These are phyloP conservation scores for Colletotrichum agaves DNA, from an alignment of 2,329 filamentous ascomycete genomes.

Conservation along the genomic window DNA sequence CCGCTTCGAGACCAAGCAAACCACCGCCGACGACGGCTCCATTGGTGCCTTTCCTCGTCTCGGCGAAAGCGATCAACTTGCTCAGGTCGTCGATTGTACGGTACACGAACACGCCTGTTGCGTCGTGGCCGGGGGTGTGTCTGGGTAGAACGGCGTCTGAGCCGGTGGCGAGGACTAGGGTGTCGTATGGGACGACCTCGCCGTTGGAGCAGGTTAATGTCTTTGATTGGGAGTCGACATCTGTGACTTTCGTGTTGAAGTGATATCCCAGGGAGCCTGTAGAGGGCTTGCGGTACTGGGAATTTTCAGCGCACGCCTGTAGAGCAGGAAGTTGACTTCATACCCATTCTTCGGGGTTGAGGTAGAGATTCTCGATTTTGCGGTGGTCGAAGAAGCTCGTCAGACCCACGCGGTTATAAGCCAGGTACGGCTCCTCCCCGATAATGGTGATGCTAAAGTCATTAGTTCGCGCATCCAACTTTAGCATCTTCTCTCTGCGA, in stretches of 20 bases:
- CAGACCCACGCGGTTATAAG: constrained; percentile 90
- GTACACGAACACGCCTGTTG: constrained; percentile 88
- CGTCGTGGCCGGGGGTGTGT: constrained; percentile 81
- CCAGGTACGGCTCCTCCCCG: constrained; percentile 87
- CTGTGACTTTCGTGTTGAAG: constrained; percentile 76
- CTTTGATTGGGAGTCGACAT: constrained; percentile 72
- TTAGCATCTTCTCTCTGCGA: constrained; percentile 84
- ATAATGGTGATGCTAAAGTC: constrained; percentile 88
- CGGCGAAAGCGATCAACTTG: constrained; percentile 78
- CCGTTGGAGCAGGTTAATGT: constrained; percentile 77
- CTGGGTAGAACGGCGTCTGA: constrained; percentile 81
- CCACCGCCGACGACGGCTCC: constrained; percentile 87
- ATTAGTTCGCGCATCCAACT: constrained; percentile 78
- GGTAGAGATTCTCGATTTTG: constrained; percentile 85
- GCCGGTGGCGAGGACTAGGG: constrained; percentile 85
- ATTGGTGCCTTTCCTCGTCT: constrained; percentile 71
- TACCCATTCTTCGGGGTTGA: constrained; percentile 88
- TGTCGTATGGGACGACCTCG: constrained; percentile 77
- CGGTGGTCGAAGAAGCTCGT: constrained; percentile 91
- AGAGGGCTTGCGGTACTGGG: constrained; percentile 73
- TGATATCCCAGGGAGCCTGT: constrained; percentile 78
- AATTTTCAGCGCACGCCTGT: background rate
- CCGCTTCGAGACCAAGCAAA: constrained; percentile 86
- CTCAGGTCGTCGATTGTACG: constrained; percentile 85
- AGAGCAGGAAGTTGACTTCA: constrained; percentile 36